Evolutionary conservation across 2,329 filamentous ascomycete genomes (phyloP).

Genomic region (Colletotrichum aenigma): DNA sequence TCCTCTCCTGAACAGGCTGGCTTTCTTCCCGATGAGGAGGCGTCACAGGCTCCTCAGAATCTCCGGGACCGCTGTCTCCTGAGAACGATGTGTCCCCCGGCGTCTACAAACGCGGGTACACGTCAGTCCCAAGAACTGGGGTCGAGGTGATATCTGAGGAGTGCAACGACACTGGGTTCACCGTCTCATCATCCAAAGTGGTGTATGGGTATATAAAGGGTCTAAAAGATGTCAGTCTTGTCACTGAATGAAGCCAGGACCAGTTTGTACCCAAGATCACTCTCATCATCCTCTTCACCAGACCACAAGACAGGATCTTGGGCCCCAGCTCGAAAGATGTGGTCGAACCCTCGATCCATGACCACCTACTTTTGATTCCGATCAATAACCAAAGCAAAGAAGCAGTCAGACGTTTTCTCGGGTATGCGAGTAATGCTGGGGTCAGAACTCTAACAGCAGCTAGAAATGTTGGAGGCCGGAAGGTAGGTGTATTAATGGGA

Average conservation of each 20-base stretch:
- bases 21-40: not conserved
- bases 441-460: not conserved
- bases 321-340: not conserved
- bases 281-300: not conserved
- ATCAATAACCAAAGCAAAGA: not conserved
- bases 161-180: not conserved
- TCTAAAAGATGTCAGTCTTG: not conserved
- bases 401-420: not conserved
- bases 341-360: not conserved
- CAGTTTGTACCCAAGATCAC: not conserved
- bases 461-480: not conserved
- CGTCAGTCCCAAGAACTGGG: not conserved
- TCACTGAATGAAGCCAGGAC: not conserved
- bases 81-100: not conserved
- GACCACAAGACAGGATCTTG: not conserved
- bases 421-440: not conserved
- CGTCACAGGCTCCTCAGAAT: not conserved
- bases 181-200: not conserved
- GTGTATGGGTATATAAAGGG: not conserved
- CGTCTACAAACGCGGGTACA: not conserved
- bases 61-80: not conserved
- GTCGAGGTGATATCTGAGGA: not conserved
- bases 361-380: not conserved
- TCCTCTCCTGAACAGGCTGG: not conserved
- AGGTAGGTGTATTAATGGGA: not conserved